Conservation (phyloP, 495 filamentous ascomycete species). For the Aspergillus cristatus region DNA sequence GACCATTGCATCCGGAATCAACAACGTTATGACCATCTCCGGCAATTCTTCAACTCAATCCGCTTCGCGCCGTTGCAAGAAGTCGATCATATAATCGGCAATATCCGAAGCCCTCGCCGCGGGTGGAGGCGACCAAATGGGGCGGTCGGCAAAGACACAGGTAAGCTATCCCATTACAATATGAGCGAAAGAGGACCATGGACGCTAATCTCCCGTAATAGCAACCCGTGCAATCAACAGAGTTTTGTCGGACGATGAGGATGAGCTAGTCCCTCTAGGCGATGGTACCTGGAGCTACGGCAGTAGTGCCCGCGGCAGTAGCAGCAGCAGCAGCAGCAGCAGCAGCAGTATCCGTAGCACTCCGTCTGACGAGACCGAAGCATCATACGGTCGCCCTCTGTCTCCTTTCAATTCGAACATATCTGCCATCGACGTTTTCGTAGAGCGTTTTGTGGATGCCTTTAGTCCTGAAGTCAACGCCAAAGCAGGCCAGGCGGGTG, state of each 20-base stretch:
- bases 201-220: too few relatives aligned
- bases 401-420: slow-evolving; percentile 16
- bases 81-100: slow-evolving; percentile 25
- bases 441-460: slow-evolving; percentile 38
- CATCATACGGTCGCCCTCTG: slow-evolving; percentile 19
- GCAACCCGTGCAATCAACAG: too few relatives aligned
- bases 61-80: slow-evolving; percentile 27
- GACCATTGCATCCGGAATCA: slow-evolving; percentile 13
- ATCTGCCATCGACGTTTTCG: slow-evolving; percentile 29
- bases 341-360: neutral
- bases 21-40: slow-evolving; percentile 26
- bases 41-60: slow-evolving; percentile 31
- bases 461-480: slow-evolving; percentile 34
- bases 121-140: slow-evolving; percentile 6
- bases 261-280: slow-evolving; percentile 1
- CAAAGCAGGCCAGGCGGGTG: slow-evolving; percentile 32
- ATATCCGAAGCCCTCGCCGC: slow-evolving; percentile 22
- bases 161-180: too few relatives aligned
- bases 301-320: too few relatives aligned
- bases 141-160: slow-evolving; percentile 22
- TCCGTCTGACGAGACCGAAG: slow-evolving; percentile 11
- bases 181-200: too few relatives aligned
- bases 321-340: too few relatives aligned
- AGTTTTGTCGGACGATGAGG: neutral
- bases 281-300: too few relatives aligned